Evolutionary conservation across 495 filamentous ascomycete species (phyloP).

Genomic region (Viridothelium virens): DNA sequence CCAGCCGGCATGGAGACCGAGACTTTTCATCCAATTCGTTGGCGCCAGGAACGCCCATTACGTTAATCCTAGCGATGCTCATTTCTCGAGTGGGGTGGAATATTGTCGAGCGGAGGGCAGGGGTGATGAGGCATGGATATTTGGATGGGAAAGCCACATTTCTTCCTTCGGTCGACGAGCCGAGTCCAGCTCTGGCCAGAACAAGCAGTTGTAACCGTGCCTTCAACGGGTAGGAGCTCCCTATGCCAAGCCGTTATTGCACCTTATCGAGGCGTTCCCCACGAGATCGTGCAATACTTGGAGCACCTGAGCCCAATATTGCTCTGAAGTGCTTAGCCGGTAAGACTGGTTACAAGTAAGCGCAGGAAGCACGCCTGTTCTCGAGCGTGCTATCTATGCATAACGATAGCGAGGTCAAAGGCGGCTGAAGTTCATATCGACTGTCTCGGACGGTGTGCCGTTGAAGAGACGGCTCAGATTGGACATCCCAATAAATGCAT

Average conservation of each 20-base stretch:
- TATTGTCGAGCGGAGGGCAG: neutral
- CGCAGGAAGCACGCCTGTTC: too few relatives aligned
- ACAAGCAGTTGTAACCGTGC: neutral
- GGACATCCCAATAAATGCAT: neutral
- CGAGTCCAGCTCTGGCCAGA: conserved; percentile 1
- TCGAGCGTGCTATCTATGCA: too few relatives aligned
- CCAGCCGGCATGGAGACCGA: neutral
- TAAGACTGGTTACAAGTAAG: too few relatives aligned
- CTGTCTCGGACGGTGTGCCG: neutral
- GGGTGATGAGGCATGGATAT: conserved; percentile 1
- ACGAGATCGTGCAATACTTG: neutral
- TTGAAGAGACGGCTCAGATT: neutral
- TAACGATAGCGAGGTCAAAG: neutral
- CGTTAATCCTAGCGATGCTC: too few relatives aligned
- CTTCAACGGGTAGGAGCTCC: neutral
- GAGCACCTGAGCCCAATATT: too few relatives aligned
- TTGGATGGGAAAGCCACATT: conserved; percentile 4
- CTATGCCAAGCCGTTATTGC: neutral
- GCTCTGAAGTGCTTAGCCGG: too few relatives aligned
- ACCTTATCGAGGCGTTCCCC: neutral
- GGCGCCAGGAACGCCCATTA: too few relatives aligned
- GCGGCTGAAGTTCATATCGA: neutral
- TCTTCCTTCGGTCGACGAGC: neutral
- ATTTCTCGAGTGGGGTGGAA: neutral
- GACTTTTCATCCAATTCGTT: neutral